Base-by-base conservation (phyloP, 2,329 filamentous ascomycete species). In the Thermomyces lanuginosus region DNA sequence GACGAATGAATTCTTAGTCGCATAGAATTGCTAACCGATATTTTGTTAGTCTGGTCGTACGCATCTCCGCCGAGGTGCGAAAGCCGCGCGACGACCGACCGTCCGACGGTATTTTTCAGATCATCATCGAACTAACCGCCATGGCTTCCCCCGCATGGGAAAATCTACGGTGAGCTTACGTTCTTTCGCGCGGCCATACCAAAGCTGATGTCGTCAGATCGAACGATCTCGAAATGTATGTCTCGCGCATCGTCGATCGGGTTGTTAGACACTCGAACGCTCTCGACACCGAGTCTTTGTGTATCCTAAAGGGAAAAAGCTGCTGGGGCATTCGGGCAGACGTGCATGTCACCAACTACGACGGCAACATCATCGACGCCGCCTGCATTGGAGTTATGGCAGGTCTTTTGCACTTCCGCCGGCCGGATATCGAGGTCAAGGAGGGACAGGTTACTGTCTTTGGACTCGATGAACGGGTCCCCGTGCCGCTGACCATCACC, bases 101-200 rank as follows among this genome's bases (percentile, higher is more conserved):
- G 33, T 92, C 92, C 48, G 89, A 95, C 51, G 89, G 89, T 50
- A 69, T 92, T 52, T 95, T 95, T 61, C 83, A 75, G 41, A 93
- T 95, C 48, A 69, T 75, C 28, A 79, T 84, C 29, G 89, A 95
- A 51, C 71, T 98, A 43, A 82, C 78, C 36, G 82, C 86, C 25
- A 91, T 95, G 75, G 77, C 80, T 15, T 83, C 82, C 24, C 83
- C 89, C 8, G 75, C 79, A 17, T 92, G 92, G 55, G 84, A 93
- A 53, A 70, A 78, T 40, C 81, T 79, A 51, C 70, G 72, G 69
- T 74, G 63, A 32, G 60, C 31, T 13, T 26, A 29, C 26, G 14
- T 13, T 31, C 26, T 29, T 1, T 3, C 19, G 15, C 24, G 5
- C 7, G 18, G 8, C 24, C 29, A 16, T 16, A 29, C 8, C 11